Conservation (phyloP, 2,329 filamentous ascomycete species). For the Colletotrichum musicola region DNA sequence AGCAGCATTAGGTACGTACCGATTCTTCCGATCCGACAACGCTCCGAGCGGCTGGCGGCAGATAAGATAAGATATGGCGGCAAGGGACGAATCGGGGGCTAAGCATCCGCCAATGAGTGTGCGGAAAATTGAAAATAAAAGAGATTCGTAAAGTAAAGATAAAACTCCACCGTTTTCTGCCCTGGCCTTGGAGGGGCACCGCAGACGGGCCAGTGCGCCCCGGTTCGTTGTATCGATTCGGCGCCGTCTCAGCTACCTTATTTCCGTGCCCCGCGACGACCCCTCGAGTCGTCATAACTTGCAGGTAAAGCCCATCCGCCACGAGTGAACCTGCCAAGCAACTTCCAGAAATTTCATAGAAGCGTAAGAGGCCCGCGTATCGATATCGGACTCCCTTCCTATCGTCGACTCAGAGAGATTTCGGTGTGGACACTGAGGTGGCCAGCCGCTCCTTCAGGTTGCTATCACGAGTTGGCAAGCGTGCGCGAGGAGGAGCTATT, state of each 20-base stretch:
- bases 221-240: constrained; percentile 4
- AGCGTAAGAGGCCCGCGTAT: background rate
- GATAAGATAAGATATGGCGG: background rate
- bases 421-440: constrained; percentile 1
- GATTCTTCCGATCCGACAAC: constrained; percentile 12
- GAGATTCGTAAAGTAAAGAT: too few species aligned
- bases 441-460: constrained; percentile 22
- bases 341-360: background rate
- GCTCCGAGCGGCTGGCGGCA: constrained; percentile 12
- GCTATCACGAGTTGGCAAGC: constrained; percentile 22
- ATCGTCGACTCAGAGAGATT: background rate
- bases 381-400: background rate
- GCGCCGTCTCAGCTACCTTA: constrained; percentile 8
- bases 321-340: background rate
- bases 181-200: constrained; percentile 35
- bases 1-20: constrained; percentile 24
- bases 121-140: constrained; percentile 12
- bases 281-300: constrained; percentile 8
- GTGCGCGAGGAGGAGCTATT: constrained; percentile 17
- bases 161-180: constrained; percentile 31
- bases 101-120: background rate
- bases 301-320: background rate
- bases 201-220: constrained; percentile 10
- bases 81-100: constrained; percentile 26
- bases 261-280: constrained; percentile 31